A percentile compares a stretch with the other conserved stretches of the same genome.
Evolutionary conservation across 257 asterid genomes (phyloP).

Genomic region (Solanum chaucha): DNA sequence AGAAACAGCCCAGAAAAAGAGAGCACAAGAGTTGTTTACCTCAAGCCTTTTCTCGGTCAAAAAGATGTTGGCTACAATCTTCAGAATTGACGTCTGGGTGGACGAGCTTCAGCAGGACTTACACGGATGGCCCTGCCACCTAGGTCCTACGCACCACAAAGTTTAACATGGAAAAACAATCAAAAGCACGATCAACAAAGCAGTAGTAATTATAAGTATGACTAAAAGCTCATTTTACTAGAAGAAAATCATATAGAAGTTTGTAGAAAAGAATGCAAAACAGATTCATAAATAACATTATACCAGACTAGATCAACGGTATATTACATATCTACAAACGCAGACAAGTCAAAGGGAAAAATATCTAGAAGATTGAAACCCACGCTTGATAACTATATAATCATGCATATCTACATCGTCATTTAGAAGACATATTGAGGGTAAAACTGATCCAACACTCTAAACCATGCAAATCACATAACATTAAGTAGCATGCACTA

Average conservation of each 20-base stretch:
- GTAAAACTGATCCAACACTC: background rate
- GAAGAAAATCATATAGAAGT: background rate
- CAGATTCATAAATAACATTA: background rate
- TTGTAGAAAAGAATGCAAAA: background rate
- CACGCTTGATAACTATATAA: background rate
- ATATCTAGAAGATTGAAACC: background rate
- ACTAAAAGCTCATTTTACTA: background rate
- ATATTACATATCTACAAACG: background rate
- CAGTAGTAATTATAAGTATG: background rate
- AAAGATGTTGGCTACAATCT: background rate
- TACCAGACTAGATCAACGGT: background rate
- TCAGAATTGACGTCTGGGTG: conserved; percentile 15
- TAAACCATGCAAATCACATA: background rate
- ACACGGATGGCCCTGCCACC: conserved; percentile 48
- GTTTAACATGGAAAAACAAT: background rate
- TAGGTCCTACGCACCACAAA: conserved; percentile 35
- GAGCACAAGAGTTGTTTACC: background rate
- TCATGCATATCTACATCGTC: background rate
- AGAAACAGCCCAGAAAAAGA: background rate
- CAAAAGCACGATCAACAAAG: background rate
- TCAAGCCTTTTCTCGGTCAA: background rate
- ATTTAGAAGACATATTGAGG: background rate
- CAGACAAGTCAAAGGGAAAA: background rate
- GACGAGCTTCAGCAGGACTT: conserved; percentile 47
- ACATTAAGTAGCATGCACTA: background rate